Evolutionary conservation across 192 early-diverging fungal genomes (phyloP), one percentile per base, ranked within the genome.

Genomic region (Paraglomus occultum): DNA sequence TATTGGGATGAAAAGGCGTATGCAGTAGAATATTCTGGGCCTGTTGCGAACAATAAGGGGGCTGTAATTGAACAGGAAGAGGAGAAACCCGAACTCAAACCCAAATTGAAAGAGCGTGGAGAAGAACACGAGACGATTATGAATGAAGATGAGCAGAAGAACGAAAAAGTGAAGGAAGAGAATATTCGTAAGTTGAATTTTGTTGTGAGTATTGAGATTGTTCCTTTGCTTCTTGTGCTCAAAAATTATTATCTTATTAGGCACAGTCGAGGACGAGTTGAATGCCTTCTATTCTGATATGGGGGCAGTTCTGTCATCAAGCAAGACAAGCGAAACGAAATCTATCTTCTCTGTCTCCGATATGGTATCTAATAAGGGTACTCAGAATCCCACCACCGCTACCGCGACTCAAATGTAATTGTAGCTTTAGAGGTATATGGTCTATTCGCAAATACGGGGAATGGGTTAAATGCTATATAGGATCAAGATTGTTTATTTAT

Each of bases 1-100:
- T 91, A 91, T 65, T 84, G 89, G 81, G 89, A 91, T 73, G 77
- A 85, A 44, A 75, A 80, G 22, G 83, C 88, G 12, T 91, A 85
- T 55, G 73, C 80, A 8, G 79, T 73, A n/a, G 78, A 71, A 8
- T 83, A 77, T 52, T 18, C 51, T 1, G 65, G 70, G 15, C 72
- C 77, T 17, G 53, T 70, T 9, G 64, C 70, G 40, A 63, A 57
- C 40, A 71, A 22, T 42, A 31, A 31, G 12, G 59, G 6, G 3
- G 51, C 38, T 55, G 18, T 44, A 31, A 31, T 31, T 31, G 31
- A 31, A 31, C 1, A 31, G 31, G 31, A 59, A 10, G 49, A 61
- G 9, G 45, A 62, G 38, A 65, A 48, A 23, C 38, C 20, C 38
- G n/a, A 17, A 50, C 38, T 71, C 61, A 64, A 11, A 9, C 42